These are phyloP conservation scores for Protea cynaroides DNA, from an alignment of 164 flowering plant species.

Conservation along the genomic window DNA sequence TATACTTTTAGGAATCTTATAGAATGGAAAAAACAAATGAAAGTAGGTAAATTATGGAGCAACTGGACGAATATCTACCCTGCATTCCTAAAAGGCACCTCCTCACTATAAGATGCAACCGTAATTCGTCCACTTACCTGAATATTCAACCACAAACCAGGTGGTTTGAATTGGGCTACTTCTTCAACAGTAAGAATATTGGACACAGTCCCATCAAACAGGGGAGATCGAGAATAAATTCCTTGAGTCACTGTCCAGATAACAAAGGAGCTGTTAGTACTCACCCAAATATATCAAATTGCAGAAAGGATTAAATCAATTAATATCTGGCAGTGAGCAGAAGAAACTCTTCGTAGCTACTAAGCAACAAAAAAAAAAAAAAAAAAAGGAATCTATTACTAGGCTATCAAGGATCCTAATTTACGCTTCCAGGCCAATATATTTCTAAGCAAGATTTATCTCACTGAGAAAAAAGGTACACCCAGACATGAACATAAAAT, in stretches of 20 bases:
- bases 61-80: no score
- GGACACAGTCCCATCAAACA: not conserved
- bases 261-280: not conserved
- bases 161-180: not conserved
- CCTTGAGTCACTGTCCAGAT: constrained; percentile 1
- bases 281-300: not conserved
- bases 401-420: no score
- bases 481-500: no score
- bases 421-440: no score
- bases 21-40: no score
- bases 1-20: no score
- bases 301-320: not conserved
- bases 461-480: no score
- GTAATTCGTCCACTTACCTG: not conserved
- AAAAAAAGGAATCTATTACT: no score
- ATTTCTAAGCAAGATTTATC: no score
- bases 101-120: not conserved
- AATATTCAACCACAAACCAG: constrained; percentile 4
- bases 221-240: not conserved
- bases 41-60: not conserved
- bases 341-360: no score
- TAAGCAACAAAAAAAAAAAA: no score
- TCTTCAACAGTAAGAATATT: constrained; percentile 5
- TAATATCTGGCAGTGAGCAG: no score
- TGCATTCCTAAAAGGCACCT: not conserved